Evolutionary conservation across 2,329 filamentous ascomycete genomes (phyloP), one percentile per base, ranked within the genome.

Genomic region (Macrophomina tecta): DNA sequence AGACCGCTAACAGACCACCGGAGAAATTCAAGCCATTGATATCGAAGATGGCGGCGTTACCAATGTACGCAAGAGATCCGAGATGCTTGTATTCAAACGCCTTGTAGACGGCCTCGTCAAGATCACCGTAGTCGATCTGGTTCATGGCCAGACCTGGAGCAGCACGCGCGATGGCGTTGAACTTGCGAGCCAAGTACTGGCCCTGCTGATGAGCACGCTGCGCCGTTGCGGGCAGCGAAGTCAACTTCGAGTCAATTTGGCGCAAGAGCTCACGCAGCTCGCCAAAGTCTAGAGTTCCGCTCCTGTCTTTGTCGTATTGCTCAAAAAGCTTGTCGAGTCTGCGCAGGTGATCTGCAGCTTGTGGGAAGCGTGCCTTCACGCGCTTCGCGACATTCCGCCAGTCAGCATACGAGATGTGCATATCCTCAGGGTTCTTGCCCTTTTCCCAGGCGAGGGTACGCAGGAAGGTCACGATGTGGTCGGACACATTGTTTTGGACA

Each of bases 141-240:
- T 98, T 98, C 62, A 89, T 85, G 52, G 80, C 81, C 76, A 98
- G 83, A 1, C 91, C 94, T 0, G 92, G 90, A 0, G 91, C 86
- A 0, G 91, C 87, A 40, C 90, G 88, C 0, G 94, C 90, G 72
- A 98, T 86, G 80, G 94, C 94, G 82, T 96, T 97, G 82, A 99
- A 90, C 80, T 99, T 99, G 68, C 91, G 89, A 4, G 91, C 95
- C 0, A 99, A 89, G 78, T 99, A 99, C 70, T 91, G 85, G 34
- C 95, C 95, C 80, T 99, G 95, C 79, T 99, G 95, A 75, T 99
- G 93, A 14, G 95, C 95, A 69, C 95, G 91, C 80, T 99, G 95
- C 1, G 96, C 95, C 0, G 95, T 99, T 2, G 96, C 95, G 0
- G 95, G 95, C 1, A 99, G 85, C 34, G 92, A 96, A 1, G 95